Conservation (phyloP, 495 filamentous ascomycete genomes). For the Niebla homalea region DNA sequence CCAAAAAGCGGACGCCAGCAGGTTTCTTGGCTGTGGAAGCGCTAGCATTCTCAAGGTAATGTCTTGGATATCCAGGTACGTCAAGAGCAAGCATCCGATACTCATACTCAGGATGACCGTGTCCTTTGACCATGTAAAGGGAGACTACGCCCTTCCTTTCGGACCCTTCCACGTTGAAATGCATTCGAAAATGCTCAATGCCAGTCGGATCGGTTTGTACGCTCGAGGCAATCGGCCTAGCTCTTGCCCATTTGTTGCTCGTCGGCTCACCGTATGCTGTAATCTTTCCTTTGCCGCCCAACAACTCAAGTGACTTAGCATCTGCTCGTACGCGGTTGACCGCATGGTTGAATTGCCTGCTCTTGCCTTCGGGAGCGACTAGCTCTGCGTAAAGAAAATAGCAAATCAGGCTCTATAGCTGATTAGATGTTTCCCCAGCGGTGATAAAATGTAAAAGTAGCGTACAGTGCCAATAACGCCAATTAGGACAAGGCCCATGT, state of each 20-base stretch:
- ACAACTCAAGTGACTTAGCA: constrained; percentile 51
- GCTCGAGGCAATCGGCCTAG: constrained; percentile 64
- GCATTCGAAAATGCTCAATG: constrained; percentile 70
- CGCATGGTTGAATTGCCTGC: constrained; percentile 77
- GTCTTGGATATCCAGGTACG: constrained; percentile 43
- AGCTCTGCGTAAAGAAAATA: constrained; percentile 77
- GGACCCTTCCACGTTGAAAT: constrained; percentile 85
- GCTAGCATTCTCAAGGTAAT: constrained; percentile 37
- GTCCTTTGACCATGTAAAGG: constrained; percentile 60
- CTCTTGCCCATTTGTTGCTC: constrained; percentile 68
- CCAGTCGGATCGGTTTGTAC: constrained; percentile 57
- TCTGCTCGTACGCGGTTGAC: constrained; percentile 68
- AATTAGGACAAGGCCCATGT: constrained; percentile 61
- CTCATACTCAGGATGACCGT: constrained; percentile 52
- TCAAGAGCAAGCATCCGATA: constrained; percentile 76
- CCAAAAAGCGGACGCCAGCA: constrained; percentile 34
- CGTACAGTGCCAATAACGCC: constrained; percentile 65
- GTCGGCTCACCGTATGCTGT: constrained; percentile 76
- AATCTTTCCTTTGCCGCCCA: constrained; percentile 66
- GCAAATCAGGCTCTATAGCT: constrained; percentile 51
- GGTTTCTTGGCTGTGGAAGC: constrained; percentile 17
- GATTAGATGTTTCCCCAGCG: not conserved
- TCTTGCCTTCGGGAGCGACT: constrained; percentile 72
- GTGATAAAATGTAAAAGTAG: not conserved
- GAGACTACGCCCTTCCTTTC: constrained; percentile 58